Conservation (phyloP, 352 stramenopile species). For the Pythium scleroteichum region DNA sequence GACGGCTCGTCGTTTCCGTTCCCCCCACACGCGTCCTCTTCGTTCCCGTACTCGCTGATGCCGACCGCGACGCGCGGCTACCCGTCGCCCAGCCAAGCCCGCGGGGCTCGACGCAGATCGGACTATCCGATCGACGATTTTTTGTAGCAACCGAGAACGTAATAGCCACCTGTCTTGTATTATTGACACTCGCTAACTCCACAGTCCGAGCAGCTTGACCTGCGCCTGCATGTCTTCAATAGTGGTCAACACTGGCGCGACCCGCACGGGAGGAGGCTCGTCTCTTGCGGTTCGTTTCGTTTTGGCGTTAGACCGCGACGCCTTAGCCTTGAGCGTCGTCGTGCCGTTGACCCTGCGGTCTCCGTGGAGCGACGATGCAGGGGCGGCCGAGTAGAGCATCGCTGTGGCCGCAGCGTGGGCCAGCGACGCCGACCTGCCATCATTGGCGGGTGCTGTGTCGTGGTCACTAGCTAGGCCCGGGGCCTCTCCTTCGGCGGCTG, state of each 20-base stretch:
- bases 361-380: neutral
- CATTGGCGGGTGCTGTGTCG: too few relatives aligned
- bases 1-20: conserved; percentile 6
- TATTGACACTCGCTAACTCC: conserved; percentile 15
- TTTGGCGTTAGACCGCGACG: neutral
- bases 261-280: neutral
- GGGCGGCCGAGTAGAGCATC: conserved; percentile 17
- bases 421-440: neutral
- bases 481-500: too few relatives aligned
- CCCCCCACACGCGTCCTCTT: neutral
- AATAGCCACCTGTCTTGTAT: neutral
- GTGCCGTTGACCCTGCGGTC: neutral
- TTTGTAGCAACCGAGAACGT: conserved; percentile 14
- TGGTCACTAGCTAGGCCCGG: too few relatives aligned
- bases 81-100: too few relatives aligned
- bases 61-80: neutral
- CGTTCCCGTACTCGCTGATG: conserved; percentile 22
- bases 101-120: too few relatives aligned
- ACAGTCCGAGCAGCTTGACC: conserved; percentile 28
- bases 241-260: conserved; percentile 8
- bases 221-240: conserved; percentile 29
- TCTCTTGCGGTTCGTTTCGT: neutral
- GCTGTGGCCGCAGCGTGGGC: conserved; percentile 15
- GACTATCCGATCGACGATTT: conserved; percentile 18
- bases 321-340: conserved; percentile 4